These are phyloP conservation scores for Heterobasidion irregulare DNA, from an alignment of 1,284 basidiomycete genomes.

Conservation along the genomic window DNA sequence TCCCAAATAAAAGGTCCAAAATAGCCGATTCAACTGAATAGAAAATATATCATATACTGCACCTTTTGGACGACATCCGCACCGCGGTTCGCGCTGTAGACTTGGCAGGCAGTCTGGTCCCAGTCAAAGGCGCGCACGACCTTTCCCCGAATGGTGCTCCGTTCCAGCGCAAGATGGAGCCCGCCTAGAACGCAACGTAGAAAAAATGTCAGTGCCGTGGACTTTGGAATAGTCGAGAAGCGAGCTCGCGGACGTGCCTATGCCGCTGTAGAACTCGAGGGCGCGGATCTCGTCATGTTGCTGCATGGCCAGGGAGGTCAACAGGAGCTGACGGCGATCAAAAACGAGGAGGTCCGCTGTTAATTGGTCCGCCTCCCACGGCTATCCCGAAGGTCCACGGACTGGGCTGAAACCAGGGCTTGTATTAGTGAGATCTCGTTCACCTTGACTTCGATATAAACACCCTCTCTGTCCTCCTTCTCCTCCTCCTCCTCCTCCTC, in stretches of 20 bases:
- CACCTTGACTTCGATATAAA: too few species aligned
- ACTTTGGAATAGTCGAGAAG: neutral
- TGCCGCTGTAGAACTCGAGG: slow-evolving; percentile 74
- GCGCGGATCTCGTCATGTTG: slow-evolving; percentile 28
- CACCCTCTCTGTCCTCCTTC: too few species aligned
- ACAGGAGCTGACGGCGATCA: neutral
- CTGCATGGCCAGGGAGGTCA: neutral
- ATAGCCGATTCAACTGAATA: too few species aligned
- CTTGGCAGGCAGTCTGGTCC: slow-evolving; percentile 63
- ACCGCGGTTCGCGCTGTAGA: slow-evolving; percentile 54
- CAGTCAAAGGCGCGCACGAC: slow-evolving; percentile 67
- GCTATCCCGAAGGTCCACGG: neutral
- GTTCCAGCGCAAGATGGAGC: slow-evolving; percentile 55
- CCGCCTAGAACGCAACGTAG: slow-evolving; percentile 39
- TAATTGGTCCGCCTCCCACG: neutral
- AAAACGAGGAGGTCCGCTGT: neutral
- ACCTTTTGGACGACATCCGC: slow-evolving; percentile 41
- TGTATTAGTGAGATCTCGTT: neutral
- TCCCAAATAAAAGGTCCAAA: too few species aligned
- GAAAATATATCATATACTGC: neutral
- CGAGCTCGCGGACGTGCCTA: slow-evolving; percentile 33
- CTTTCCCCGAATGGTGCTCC: slow-evolving; percentile 32
- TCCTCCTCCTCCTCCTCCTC: too few species aligned
- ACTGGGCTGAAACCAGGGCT: neutral
- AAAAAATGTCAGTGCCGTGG: slow-evolving; percentile 2